These are phyloP conservation scores for Elongisporangium anandrum DNA, from an alignment of 352 stramenopile species.

Conservation along the genomic window DNA sequence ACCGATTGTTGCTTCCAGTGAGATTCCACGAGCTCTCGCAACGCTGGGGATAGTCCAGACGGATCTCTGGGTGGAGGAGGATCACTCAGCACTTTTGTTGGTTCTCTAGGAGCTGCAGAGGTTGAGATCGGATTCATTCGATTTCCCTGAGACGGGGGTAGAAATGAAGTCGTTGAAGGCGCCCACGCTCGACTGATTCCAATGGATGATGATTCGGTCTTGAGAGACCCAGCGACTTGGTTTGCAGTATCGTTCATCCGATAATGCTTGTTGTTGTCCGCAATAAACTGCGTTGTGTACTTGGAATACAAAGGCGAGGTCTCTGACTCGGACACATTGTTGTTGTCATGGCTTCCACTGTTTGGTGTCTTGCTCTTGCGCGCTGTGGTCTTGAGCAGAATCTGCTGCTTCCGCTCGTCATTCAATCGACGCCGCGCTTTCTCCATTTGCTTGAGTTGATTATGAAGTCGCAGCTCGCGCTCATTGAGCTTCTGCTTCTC, in stretches of 20 bases:
- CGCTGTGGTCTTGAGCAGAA: slow-evolving; percentile 13
- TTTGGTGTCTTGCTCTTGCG: slow-evolving; percentile 5
- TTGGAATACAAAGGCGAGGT: not conserved
- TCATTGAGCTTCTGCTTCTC: slow-evolving; percentile 45
- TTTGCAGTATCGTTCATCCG: not conserved
- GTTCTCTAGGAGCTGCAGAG: not conserved
- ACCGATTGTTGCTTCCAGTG: slow-evolving; percentile 43
- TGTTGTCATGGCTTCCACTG: slow-evolving; percentile 9
- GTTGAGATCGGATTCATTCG: not conserved
- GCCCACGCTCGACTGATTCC: not conserved
- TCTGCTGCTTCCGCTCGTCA: slow-evolving; percentile 38
- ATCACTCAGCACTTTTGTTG: not conserved
- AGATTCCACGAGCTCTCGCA: slow-evolving; percentile 49
- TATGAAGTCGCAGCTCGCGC: slow-evolving; percentile 40
- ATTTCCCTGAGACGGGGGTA: not conserved
- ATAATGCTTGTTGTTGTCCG: not conserved
- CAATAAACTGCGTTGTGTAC: not conserved
- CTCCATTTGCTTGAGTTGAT: slow-evolving; percentile 56
- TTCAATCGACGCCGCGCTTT: slow-evolving; percentile 32
- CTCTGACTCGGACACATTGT: slow-evolving; percentile 11
- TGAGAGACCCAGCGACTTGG: not conserved
- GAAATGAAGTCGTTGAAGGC: not conserved
- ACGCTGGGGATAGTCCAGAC: slow-evolving; percentile 41
- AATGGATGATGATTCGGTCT: not conserved
- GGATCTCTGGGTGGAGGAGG: slow-evolving; percentile 23